Evolutionary conservation across 2,329 filamentous ascomycete species (phyloP).

Genomic region (Aspergillus sp.): DNA sequence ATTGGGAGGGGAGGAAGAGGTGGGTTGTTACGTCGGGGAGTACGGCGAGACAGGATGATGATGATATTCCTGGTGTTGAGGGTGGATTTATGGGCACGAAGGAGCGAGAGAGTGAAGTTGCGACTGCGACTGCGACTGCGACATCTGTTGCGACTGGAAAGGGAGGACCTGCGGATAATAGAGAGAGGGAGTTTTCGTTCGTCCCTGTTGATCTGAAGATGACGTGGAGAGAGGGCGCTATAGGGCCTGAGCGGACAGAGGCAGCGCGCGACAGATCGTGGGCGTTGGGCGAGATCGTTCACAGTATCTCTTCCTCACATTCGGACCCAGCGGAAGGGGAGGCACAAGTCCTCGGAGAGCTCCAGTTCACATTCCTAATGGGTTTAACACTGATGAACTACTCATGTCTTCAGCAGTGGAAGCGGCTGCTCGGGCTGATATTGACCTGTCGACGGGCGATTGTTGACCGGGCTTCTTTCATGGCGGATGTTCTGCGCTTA

Average conservation of each 20-base stretch:
- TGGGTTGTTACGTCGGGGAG: constrained; percentile 62
- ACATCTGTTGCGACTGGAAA: not conserved
- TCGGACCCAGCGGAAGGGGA: constrained; percentile 26
- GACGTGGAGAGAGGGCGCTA: constrained; percentile 62
- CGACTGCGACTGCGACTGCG: not conserved
- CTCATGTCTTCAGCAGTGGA: constrained; percentile 67
- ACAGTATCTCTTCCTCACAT: constrained; percentile 26
- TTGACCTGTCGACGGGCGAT: constrained; percentile 58
- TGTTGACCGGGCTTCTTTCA: constrained; percentile 49
- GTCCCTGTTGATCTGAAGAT: constrained; percentile 60
- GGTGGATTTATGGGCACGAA: constrained; percentile 16
- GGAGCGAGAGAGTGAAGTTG: constrained; percentile 15
- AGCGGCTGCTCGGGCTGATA: constrained; percentile 56
- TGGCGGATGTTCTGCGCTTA: constrained; percentile 51
- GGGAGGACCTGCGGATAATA: constrained; percentile 16
- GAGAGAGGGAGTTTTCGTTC: constrained; percentile 53
- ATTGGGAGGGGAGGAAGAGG: constrained; percentile 41
- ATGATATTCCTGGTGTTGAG: constrained; percentile 59
- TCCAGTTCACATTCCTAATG: constrained; percentile 65
- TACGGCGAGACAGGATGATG: constrained; percentile 56
- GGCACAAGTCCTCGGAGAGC: constrained; percentile 53
- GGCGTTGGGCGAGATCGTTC: constrained; percentile 57
- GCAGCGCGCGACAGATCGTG: constrained; percentile 63
- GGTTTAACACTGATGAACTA: constrained; percentile 64
- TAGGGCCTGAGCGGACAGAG: constrained; percentile 62